A percentile compares a stretch with the other conserved stretches of the same genome.
Evolutionary conservation across 2,329 filamentous ascomycete species (phyloP).

Genomic region (Colletotrichum filicis): DNA sequence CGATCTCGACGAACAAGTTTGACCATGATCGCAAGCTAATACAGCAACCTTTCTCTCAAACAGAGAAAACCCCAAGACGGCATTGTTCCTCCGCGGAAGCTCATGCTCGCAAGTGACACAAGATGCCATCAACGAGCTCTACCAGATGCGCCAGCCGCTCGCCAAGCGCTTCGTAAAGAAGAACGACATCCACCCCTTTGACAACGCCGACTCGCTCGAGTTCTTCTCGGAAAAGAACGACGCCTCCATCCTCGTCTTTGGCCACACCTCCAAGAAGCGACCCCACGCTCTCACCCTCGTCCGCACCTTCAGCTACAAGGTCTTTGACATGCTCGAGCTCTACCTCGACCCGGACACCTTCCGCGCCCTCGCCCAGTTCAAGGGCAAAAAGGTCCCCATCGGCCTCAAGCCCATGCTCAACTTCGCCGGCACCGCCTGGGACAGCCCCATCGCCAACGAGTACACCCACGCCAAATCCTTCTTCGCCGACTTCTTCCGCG

Average conservation of each 20-base stretch:
- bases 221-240: slow-evolving; percentile 99
- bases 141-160: slow-evolving; percentile 85
- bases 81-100: slow-evolving; percentile 89
- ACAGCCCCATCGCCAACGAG: slow-evolving; percentile 80
- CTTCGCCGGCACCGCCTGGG: slow-evolving; percentile 91
- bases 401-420: slow-evolving; percentile 89
- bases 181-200: slow-evolving; percentile 94
- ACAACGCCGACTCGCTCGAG: slow-evolving; percentile 86
- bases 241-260: slow-evolving; percentile 85
- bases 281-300: slow-evolving; percentile 88
- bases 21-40: slow-evolving; percentile 6
- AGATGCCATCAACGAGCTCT: slow-evolving; percentile 85
- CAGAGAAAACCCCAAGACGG: slow-evolving; percentile 86
- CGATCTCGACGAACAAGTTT: neutral
- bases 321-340: slow-evolving; percentile 95
- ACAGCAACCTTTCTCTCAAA: neutral
- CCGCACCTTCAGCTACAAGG: slow-evolving; percentile 85
- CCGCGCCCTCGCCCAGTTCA: slow-evolving; percentile 79
- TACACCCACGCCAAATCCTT: slow-evolving; percentile 90
- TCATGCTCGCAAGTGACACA: slow-evolving; percentile 85
- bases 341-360: slow-evolving; percentile 81
- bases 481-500: slow-evolving; percentile 90
- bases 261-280: slow-evolving; percentile 91
- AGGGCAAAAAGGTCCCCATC: slow-evolving; percentile 78
- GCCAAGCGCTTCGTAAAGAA: slow-evolving; percentile 96